A percentile compares a stretch with the other conserved stretches of the same genome.
phyloP scores from a whole-genome alignment of 352 stramenopile species.

The Pythium rishiriense region DNA sequence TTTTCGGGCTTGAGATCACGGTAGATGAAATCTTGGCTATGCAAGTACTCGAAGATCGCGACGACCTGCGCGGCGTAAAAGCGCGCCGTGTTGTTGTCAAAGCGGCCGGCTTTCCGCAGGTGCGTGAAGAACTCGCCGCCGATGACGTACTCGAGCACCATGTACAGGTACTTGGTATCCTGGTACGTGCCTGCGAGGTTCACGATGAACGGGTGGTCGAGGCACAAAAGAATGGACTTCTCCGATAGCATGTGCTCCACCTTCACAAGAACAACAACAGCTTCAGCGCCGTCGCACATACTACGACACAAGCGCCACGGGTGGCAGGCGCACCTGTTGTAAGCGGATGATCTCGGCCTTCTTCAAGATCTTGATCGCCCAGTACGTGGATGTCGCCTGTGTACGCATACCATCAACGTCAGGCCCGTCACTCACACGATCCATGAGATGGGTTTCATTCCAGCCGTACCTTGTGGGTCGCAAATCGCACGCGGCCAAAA shows the following conservation, averaged over 20 bases:
- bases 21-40: slow-evolving; percentile 96
- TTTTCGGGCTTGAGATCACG: slow-evolving; percentile 97
- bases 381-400: slow-evolving; percentile 89
- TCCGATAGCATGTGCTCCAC: slow-evolving; percentile 98
- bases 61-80: slow-evolving; percentile 95
- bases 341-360: slow-evolving; percentile 96
- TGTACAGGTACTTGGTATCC: slow-evolving; percentile 95
- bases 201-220: slow-evolving; percentile 97
- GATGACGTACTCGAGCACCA: slow-evolving; percentile 97
- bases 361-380: slow-evolving; percentile 98
- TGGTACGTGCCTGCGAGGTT: slow-evolving; percentile 95
- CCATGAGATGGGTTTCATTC: not conserved
- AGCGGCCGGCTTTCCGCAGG: slow-evolving; percentile 91
- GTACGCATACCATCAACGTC: not conserved
- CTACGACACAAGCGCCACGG: not conserved
- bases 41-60: slow-evolving; percentile 97
- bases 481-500: slow-evolving; percentile 96
- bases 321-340: slow-evolving; percentile 75
- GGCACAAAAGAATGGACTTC: slow-evolving; percentile 93
- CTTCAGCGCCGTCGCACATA: no score
- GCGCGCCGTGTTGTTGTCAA: slow-evolving; percentile 91
- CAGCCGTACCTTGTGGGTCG: slow-evolving; percentile 89
- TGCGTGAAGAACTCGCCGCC: slow-evolving; percentile 98
- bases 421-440: not conserved
- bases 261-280: no score